phyloP scores from a whole-genome alignment of 2,329 filamentous ascomycete species.

The Pestalotiopsis sp. region DNA sequence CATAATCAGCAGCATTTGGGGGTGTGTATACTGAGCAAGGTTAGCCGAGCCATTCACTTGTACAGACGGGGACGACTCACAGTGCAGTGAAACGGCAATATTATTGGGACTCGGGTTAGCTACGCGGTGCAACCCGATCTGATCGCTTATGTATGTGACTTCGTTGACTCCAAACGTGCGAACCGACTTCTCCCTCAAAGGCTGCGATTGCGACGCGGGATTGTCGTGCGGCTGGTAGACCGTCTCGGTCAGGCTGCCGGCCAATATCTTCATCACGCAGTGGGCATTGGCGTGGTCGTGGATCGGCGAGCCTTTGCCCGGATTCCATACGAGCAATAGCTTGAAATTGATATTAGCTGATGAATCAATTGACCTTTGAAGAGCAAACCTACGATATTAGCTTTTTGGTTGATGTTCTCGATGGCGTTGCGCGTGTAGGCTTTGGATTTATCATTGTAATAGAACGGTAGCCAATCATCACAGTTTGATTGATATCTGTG shows the following conservation, averaged over 20 bases:
- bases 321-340: conserved; percentile 32
- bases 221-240: not conserved
- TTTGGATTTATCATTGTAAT: conserved; percentile 1
- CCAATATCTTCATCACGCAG: conserved; percentile 38
- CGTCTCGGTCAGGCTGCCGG: conserved; percentile 14
- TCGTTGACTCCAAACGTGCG: conserved; percentile 3
- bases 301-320: conserved; percentile 35
- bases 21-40: conserved; percentile 57
- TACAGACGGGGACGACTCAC: not conserved
- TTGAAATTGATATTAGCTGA: not conserved
- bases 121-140: conserved; percentile 8
- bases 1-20: conserved; percentile 65
- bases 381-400: not conserved
- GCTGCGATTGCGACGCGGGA: not conserved
- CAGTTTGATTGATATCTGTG: conserved; percentile 1
- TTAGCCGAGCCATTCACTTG: not conserved
- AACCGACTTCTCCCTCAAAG: not conserved
- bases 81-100: conserved; percentile 4
- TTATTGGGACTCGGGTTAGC: not conserved
- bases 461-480: not conserved
- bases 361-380: not conserved
- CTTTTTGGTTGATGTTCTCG: not conserved
- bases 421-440: conserved; percentile 1
- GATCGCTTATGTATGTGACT: conserved; percentile 14
- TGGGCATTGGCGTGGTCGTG: conserved; percentile 39